A percentile compares a stretch with the other conserved stretches of the same genome.
Conservation (phyloP, 1,284 basidiomycete genomes). For the Cutaneotrichosporon sp. region DNA sequence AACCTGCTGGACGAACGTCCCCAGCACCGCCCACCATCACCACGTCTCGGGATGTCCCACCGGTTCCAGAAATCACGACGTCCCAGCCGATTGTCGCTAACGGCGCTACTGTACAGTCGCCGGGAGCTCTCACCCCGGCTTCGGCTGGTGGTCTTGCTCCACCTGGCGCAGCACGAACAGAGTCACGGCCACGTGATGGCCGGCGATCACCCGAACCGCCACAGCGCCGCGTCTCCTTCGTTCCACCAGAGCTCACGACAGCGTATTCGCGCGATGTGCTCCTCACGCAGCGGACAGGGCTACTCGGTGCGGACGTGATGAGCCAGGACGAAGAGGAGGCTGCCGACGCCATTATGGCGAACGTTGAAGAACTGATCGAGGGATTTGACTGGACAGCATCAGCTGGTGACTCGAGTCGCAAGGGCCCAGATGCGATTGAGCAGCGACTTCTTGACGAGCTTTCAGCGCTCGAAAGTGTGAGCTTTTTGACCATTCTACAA, state of each 20-base stretch:
- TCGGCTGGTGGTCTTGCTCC: not conserved
- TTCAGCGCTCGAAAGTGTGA: slow-evolving; percentile 80
- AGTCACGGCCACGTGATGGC: not conserved
- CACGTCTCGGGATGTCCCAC: not conserved
- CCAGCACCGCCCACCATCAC: not conserved
- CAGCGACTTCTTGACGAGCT: slow-evolving; percentile 78
- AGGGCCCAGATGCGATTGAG: slow-evolving; percentile 81
- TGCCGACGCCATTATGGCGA: slow-evolving; percentile 74
- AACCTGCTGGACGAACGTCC: not conserved
- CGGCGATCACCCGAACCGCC: not conserved
- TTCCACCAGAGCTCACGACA: slow-evolving; percentile 42
- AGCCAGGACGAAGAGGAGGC: slow-evolving; percentile 56
- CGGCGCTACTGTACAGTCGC: not conserved
- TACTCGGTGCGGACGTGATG: slow-evolving; percentile 36
- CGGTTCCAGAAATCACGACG: no score
- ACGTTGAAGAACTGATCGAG: slow-evolving; percentile 97
- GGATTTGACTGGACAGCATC: slow-evolving; percentile 86
- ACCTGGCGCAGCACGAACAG: not conserved
- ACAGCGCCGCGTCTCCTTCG: slow-evolving; percentile 44
- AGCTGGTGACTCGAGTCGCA: slow-evolving; percentile 24
- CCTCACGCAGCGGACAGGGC: slow-evolving; percentile 51
- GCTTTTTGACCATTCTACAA: slow-evolving; percentile 9
- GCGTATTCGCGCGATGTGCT: slow-evolving; percentile 60
- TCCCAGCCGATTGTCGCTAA: not conserved
- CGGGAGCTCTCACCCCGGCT: not conserved